phyloP scores from a whole-genome alignment of 306 rosid genomes.

The Sindora glabra region DNA sequence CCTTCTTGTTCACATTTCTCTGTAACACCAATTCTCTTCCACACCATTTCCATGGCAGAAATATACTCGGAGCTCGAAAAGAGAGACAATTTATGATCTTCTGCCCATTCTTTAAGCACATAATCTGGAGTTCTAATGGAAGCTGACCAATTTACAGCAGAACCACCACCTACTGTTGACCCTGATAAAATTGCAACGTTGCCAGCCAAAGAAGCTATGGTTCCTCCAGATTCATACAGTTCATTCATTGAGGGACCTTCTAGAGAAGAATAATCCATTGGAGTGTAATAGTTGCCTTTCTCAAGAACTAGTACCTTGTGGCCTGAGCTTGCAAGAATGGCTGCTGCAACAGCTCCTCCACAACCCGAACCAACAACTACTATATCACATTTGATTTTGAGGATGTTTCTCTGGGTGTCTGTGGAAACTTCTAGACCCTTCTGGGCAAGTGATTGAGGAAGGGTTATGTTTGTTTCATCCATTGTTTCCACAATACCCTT shows the following conservation, averaged over 20 bases:
- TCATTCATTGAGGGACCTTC: constrained; percentile 68
- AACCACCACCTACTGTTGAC: constrained; percentile 83
- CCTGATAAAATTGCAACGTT: constrained; percentile 46
- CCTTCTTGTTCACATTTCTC: constrained; percentile 58
- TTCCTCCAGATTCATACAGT: constrained; percentile 63
- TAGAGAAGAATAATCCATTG: constrained; percentile 57
- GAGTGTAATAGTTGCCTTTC: constrained; percentile 65
- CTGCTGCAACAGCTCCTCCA: constrained; percentile 88
- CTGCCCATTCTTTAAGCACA: constrained; percentile 63
- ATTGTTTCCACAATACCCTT: constrained; percentile 61
- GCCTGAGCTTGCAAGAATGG: constrained; percentile 64
- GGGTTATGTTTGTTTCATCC: constrained; percentile 30
- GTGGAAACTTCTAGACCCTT: constrained; percentile 45
- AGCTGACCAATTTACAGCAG: constrained; percentile 85
- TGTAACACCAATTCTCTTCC: constrained; percentile 63
- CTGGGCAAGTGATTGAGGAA: constrained; percentile 31
- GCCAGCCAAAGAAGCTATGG: constrained; percentile 37
- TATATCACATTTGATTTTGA: constrained; percentile 59
- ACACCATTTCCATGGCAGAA: constrained; percentile 59
- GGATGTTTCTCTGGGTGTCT: constrained; percentile 23
- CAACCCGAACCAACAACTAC: constrained; percentile 80
- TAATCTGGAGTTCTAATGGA: constrained; percentile 48
- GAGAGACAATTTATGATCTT: constrained; percentile 29
- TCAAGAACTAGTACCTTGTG: constrained; percentile 74
- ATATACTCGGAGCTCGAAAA: constrained; percentile 48